These are phyloP conservation scores for Neopestalotiopsis sp. DNA, from an alignment of 2,329 filamentous ascomycete genomes.

Conservation along the genomic window DNA sequence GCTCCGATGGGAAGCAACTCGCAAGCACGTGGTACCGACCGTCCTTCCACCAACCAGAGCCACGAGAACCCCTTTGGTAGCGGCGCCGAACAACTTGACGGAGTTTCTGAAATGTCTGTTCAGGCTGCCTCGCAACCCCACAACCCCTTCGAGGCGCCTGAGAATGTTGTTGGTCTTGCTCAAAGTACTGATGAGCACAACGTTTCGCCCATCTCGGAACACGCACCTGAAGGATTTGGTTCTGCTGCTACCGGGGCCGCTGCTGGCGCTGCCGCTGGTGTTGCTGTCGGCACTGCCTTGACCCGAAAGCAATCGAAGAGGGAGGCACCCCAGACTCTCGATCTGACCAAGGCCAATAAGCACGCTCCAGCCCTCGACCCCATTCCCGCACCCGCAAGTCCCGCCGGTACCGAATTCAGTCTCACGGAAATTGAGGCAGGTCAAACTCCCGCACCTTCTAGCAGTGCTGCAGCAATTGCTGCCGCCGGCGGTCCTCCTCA, in stretches of 20 bases:
- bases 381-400: constrained; percentile 51
- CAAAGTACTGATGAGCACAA: constrained; percentile 35
- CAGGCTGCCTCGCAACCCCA: constrained; percentile 36
- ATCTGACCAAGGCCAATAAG: constrained; percentile 55
- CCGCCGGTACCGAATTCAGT: constrained; percentile 68
- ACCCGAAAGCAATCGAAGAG: constrained; percentile 63
- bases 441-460: constrained; percentile 49
- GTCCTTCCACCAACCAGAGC: constrained; percentile 49
- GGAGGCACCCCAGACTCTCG: constrained; percentile 55
- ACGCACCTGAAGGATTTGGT: constrained; percentile 32
- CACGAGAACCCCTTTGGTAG: constrained; percentile 75
- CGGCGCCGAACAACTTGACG: constrained; percentile 52
- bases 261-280: constrained; percentile 45
- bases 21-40: constrained; percentile 45
- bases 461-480: constrained; percentile 64
- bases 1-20: constrained; percentile 33
- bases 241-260: constrained; percentile 35
- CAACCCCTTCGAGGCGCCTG: constrained; percentile 41
- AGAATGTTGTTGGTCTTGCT: constrained; percentile 44
- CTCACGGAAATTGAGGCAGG: constrained; percentile 59
- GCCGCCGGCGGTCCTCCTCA: constrained; percentile 65
- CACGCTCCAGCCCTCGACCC: constrained; percentile 8
- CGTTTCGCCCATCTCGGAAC: neutral
- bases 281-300: constrained; percentile 44
- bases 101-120: constrained; percentile 35